Evolutionary conservation across 148 eudicot genomes (phyloP), one percentile per base, ranked within the genome.

Genomic region (Amaranthus palmeri): DNA sequence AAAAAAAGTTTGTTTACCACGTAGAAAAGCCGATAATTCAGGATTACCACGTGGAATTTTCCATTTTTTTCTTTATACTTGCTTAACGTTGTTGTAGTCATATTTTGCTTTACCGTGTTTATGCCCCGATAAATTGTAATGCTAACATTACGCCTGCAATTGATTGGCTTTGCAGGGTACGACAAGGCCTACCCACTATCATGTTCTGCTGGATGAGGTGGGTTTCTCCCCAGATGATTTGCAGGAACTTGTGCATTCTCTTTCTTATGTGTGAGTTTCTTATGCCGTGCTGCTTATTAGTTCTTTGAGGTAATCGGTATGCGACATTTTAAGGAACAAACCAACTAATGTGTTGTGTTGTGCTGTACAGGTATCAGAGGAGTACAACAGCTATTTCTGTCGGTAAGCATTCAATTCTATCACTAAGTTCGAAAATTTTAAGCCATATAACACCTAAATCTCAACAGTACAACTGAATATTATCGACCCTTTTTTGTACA

Each of bases 331-430:
- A 1, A 12, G 55, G 17, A 13, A n/a, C 17, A 67, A 53, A 44
- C 36, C 41, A 18, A 40, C 42, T 44, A 62, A 52, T 60, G 12
- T 10, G 43, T 14, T 7, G 18, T 48, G 64, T 41, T 75, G 18
- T 13, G 3, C 40, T 81, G 36, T 25, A 47, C 86, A 92, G 97
- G 75, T 92, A 92, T 57, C 97, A 92, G 79, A 83, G 97, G 70
- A 92, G 97, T 68, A 92, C 96, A 3, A 92, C 97, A 54, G 97
- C 97, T 0, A 88, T 92, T 6, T 92, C 97, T 65, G 91, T 92
- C 10, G 97, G 97, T 57, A 56, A 6, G 5, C 36, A n/a, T 17
- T 15, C 12, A 25, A 25, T 25, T 25, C 36, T 0, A 0, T 25
- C 36, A 25, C 36, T 25, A 25, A 25, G 2, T 25, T 25, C 36